Conservation (phyloP, 2,329 filamentous ascomycete genomes). For the Diaporthe citri region DNA sequence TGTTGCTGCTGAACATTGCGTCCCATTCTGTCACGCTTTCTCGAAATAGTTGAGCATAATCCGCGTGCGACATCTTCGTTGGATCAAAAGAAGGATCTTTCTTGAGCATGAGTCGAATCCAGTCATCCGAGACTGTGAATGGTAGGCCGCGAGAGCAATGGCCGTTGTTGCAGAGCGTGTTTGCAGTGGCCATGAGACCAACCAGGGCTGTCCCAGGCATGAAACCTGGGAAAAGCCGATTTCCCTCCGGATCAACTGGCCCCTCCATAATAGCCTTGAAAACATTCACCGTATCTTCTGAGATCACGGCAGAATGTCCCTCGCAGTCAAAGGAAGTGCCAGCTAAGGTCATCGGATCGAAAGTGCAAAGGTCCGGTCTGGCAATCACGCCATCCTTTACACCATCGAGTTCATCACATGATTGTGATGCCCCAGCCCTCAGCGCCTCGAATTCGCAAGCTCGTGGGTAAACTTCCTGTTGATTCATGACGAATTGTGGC, state of each 20-base stretch:
- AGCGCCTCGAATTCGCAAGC: constrained; percentile 54
- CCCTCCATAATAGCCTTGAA: background rate
- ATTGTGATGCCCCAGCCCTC: constrained; percentile 51
- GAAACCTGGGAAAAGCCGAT: background rate
- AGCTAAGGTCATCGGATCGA: constrained; percentile 46
- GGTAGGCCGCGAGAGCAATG: constrained; percentile 1
- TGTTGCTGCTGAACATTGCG: background rate
- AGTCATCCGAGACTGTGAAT: background rate
- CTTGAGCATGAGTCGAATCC: background rate
- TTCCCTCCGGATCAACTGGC: constrained; percentile 10
- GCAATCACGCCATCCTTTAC: constrained; percentile 55
- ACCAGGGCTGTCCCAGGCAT: constrained; percentile 9
- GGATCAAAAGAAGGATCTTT: background rate
- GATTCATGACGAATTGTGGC: constrained; percentile 41
- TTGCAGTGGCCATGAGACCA: background rate
- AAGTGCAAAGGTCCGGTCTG: constrained; percentile 51
- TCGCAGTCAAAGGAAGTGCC: constrained; percentile 44
- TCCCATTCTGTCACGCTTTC: constrained; percentile 3
- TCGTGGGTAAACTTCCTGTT: constrained; percentile 53
- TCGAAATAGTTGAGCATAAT: background rate
- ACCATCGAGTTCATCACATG: constrained; percentile 62
- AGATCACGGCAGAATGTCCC: background rate
- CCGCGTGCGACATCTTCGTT: background rate
- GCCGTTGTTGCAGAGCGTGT: background rate
- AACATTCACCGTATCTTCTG: background rate